Evolutionary conservation across 345 rosid species (phyloP), one percentile per base, ranked within the genome.

Genomic region (Cardamine occulta): DNA sequence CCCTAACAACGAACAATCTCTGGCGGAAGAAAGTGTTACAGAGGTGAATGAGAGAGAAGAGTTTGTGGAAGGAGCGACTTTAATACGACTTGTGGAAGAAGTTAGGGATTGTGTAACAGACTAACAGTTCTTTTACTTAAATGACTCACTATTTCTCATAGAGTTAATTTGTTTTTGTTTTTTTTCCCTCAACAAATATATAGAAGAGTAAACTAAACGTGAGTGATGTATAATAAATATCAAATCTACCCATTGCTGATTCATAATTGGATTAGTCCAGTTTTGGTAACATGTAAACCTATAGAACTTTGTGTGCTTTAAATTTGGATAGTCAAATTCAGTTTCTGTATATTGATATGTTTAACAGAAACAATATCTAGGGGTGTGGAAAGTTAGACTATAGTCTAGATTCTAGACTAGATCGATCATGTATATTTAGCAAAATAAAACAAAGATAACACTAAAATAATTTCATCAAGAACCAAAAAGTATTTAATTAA

Each of bases 71-170:
- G 68, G 63, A 31, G 54, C 21, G 45, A 17, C 8, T 31, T 74
- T 65, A 23, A 34, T 64, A 29, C 6, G 63, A 55, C 72, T 64
- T 74, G 77, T 55, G 32, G 28, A 53, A 74, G 15, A 64, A 65
- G 77, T 66, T 73, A 53, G 23, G 17, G 70, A 0, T 58, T 70
- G 19, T 42, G 35, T 57, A 69, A 32, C 37, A 32, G 37, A 35
- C 40, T 39, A 39, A 39, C 44, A 39, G 44, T 37, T 9, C 4
- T 37, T 18, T 18, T 39, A 39, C 28, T 68, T 55, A 9, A 31
- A 21, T 42, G 3, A 39, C 6, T 18, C 45, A 12, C 61, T 35
- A 53, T 15, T 55, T 47, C n/a, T 10, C 4, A 1, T 3, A n/a
- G 74, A 4, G 21, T 57, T 57, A 29, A 24, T n/a, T 60, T 60